Evolutionary conservation across 495 filamentous ascomycete genomes (phyloP).

Genomic region (Neurospora sp.): DNA sequence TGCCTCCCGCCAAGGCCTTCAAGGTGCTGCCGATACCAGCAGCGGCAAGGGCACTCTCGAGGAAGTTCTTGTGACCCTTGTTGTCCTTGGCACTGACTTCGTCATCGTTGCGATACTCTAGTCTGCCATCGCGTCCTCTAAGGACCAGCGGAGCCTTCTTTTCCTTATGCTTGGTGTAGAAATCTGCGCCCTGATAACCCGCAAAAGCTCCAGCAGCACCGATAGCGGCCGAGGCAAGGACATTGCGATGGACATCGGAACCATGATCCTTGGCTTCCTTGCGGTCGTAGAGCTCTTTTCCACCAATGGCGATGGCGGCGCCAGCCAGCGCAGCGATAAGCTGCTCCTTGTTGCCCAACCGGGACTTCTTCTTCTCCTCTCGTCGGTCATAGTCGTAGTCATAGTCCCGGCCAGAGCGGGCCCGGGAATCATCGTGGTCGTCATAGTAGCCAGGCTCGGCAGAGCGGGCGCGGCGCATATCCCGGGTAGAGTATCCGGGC

Average conservation of each 20-base stretch:
- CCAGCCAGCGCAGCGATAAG: slow-evolving; percentile 46
- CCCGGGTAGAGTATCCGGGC: slow-evolving; percentile 38
- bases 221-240: slow-evolving; percentile 40
- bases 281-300: slow-evolving; percentile 48
- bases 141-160: slow-evolving; percentile 33
- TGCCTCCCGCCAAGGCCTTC: slow-evolving; percentile 36
- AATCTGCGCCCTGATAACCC: slow-evolving; percentile 43
- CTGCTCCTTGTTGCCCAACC: slow-evolving; percentile 46
- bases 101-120: slow-evolving; percentile 44
- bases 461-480: slow-evolving; percentile 43
- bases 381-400: slow-evolving; percentile 39
- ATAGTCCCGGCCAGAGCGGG: slow-evolving; percentile 27
- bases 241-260: slow-evolving; percentile 37
- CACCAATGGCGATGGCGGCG: slow-evolving; percentile 41
- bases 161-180: slow-evolving; percentile 40
- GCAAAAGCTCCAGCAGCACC: slow-evolving; percentile 46
- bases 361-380: slow-evolving; percentile 38
- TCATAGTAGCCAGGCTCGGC: slow-evolving; percentile 36
- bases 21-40: slow-evolving; percentile 57
- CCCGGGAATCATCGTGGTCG: slow-evolving; percentile 32
- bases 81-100: slow-evolving; percentile 38
- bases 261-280: slow-evolving; percentile 38
- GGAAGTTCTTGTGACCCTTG: slow-evolving; percentile 56
- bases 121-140: slow-evolving; percentile 31
- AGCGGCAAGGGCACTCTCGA: slow-evolving; percentile 58